phyloP scores from a whole-genome alignment of 129 eudicot genomes.

The Oenanthe sinensis region DNA sequence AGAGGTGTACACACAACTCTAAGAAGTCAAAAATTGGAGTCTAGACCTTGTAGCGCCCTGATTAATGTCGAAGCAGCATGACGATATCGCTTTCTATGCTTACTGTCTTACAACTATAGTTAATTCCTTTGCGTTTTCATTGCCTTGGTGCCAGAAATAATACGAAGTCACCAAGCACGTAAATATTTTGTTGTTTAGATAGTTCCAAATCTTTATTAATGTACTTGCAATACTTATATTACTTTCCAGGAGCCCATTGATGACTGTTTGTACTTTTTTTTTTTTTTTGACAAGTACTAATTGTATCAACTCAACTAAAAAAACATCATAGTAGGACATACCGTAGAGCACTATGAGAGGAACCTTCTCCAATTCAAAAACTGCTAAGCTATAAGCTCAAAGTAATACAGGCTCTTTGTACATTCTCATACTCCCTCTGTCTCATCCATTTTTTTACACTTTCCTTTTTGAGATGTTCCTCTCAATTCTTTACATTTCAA shows the following conservation, averaged over 20 bases:
- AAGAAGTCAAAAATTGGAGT: not conserved
- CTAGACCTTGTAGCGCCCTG: not conserved
- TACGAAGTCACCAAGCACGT: not conserved
- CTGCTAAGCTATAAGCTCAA: too few species aligned
- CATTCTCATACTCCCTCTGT: too few species aligned
- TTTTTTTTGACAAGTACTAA: too few species aligned
- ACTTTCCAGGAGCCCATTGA: not conserved
- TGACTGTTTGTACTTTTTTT: not conserved
- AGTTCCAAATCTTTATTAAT: not conserved
- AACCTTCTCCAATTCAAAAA: too few species aligned
- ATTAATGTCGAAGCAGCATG: not conserved
- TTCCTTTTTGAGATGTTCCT: too few species aligned
- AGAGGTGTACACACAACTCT: slow-evolving; percentile 4
- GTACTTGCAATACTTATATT: not conserved
- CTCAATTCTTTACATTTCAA: too few species aligned
- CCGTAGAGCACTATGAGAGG: too few species aligned
- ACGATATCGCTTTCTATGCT: slow-evolving; percentile 9
- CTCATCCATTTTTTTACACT: too few species aligned
- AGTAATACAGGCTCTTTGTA: too few species aligned
- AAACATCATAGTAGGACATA: too few species aligned
- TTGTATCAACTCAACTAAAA: too few species aligned
- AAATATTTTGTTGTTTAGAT: not conserved
- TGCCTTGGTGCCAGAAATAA: slow-evolving; percentile 7
- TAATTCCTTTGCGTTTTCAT: not conserved
- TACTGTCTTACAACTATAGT: not conserved